phyloP scores from a whole-genome alignment of 805 yeast genomes.

The Candida incommunis region DNA sequence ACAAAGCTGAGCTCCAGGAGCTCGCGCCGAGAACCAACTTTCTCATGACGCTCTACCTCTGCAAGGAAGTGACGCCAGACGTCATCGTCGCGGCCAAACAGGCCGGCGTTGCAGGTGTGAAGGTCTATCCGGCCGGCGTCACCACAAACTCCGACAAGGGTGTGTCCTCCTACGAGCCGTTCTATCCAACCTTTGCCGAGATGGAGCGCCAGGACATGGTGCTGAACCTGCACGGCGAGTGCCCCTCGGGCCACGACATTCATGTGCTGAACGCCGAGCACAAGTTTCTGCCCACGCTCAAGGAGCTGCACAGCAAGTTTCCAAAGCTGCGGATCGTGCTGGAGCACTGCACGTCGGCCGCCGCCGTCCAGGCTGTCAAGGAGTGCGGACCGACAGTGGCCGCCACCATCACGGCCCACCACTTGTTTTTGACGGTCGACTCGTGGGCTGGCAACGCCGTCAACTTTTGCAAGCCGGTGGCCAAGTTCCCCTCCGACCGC shows the following conservation, averaged over 20 bases:
- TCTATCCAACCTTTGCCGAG: slow-evolving; percentile 80
- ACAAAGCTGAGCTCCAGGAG: slow-evolving; percentile 46
- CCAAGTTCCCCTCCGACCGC: slow-evolving; percentile 78
- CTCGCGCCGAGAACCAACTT: slow-evolving; percentile 76
- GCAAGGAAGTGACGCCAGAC: slow-evolving; percentile 72
- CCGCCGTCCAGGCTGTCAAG: slow-evolving; percentile 67
- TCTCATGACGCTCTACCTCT: slow-evolving; percentile 79
- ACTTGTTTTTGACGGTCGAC: slow-evolving; percentile 74
- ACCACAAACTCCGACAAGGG: slow-evolving; percentile 93
- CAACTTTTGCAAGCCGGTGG: slow-evolving; percentile 96
- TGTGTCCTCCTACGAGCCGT: slow-evolving; percentile 77
- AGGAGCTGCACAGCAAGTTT: slow-evolving; percentile 63
- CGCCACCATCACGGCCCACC: slow-evolving; percentile 95
- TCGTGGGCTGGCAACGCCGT: slow-evolving; percentile 95
- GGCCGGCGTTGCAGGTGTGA: slow-evolving; percentile 66
- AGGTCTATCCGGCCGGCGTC: slow-evolving; percentile 98
- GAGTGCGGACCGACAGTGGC: slow-evolving; percentile 65
- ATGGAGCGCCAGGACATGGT: slow-evolving; percentile 70
- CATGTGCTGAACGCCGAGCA: slow-evolving; percentile 93
- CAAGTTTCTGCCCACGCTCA: slow-evolving; percentile 76
- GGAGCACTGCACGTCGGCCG: slow-evolving; percentile 90
- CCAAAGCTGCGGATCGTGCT: slow-evolving; percentile 76
- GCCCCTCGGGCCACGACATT: slow-evolving; percentile 65
- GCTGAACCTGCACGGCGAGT: slow-evolving; percentile 90
- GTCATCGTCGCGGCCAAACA: slow-evolving; percentile 66